Percentiles rank a stretch among this genome's conserved stretches.
Evolutionary conservation across 2,329 filamentous ascomycete genomes (phyloP).

Genomic region (Lachnellula hyalina): DNA sequence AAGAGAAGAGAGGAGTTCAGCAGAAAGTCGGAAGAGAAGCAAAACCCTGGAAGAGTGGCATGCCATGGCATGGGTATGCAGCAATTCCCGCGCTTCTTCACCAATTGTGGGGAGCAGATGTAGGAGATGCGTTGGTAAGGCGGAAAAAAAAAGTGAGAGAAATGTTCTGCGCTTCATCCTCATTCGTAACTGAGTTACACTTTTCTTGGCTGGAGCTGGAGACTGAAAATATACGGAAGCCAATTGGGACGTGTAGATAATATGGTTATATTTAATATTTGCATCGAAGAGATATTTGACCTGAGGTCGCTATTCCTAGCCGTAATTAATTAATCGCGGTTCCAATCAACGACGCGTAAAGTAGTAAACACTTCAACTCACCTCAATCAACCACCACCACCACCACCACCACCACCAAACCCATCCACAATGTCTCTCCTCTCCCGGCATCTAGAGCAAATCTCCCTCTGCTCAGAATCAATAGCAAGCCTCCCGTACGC

Average conservation of each 20-base stretch:
- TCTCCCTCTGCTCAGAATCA: conserved; percentile 67
- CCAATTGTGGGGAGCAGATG: conserved; percentile 1
- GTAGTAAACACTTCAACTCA: conserved; percentile 3
- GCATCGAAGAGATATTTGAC: not conserved
- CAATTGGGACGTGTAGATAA: not conserved
- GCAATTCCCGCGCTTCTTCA: not conserved
- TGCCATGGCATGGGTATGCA: not conserved
- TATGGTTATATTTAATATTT: not conserved
- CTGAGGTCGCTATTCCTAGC: not conserved
- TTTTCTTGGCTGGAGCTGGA: not conserved
- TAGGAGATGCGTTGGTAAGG: conserved; percentile 6
- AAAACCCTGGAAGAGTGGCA: not conserved
- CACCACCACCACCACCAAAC: conserved; percentile 4
- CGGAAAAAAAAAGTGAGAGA: not conserved
- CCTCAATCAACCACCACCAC: not conserved
- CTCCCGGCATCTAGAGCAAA: conserved; percentile 69
- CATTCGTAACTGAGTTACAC: not conserved
- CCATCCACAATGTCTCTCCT: conserved; percentile 58
- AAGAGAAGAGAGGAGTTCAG: not conserved
- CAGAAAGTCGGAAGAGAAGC: not conserved
- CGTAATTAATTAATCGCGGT: not conserved
- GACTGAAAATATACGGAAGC: not conserved
- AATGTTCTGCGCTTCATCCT: not conserved
- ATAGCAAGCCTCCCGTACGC: conserved; percentile 69
- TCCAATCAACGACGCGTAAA: conserved; percentile 9